Conservation (phyloP, 495 filamentous ascomycete genomes). For the Xylaria intraflava region DNA sequence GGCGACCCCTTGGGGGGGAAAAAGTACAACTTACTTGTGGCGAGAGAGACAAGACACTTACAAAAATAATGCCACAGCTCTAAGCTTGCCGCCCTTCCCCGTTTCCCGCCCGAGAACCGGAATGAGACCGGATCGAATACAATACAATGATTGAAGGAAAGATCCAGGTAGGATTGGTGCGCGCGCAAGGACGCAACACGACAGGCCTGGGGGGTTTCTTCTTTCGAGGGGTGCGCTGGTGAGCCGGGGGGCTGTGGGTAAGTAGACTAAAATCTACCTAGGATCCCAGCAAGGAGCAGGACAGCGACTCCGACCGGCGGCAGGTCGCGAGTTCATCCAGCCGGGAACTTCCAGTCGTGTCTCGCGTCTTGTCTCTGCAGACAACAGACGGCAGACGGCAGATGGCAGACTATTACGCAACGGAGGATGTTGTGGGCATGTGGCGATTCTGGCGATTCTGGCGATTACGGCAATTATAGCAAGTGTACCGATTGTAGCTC, state of each 20-base stretch:
- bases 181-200: not conserved
- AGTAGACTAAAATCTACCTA: not conserved
- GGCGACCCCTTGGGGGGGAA: not conserved
- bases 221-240: not conserved
- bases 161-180: not conserved
- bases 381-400: no score
- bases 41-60: slow-evolving; percentile 2
- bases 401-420: no score
- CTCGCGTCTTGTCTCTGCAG: no score
- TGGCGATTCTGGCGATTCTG: no score
- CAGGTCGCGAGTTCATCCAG: not conserved
- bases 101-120: not conserved
- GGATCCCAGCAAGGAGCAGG: not conserved
- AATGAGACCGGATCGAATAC: not conserved
- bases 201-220: not conserved
- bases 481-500: not conserved
- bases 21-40: not conserved
- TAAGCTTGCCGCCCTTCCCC: not conserved
- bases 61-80: no score
- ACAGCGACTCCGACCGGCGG: not conserved
- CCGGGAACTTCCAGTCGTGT: no score
- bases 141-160: not conserved
- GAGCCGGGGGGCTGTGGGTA: not conserved
- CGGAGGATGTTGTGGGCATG: no score
- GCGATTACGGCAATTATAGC: no score